A percentile compares a stretch with the other conserved stretches of the same genome.
Evolutionary conservation across 495 filamentous ascomycete genomes (phyloP).

Genomic region (Aspergillus steynii): DNA sequence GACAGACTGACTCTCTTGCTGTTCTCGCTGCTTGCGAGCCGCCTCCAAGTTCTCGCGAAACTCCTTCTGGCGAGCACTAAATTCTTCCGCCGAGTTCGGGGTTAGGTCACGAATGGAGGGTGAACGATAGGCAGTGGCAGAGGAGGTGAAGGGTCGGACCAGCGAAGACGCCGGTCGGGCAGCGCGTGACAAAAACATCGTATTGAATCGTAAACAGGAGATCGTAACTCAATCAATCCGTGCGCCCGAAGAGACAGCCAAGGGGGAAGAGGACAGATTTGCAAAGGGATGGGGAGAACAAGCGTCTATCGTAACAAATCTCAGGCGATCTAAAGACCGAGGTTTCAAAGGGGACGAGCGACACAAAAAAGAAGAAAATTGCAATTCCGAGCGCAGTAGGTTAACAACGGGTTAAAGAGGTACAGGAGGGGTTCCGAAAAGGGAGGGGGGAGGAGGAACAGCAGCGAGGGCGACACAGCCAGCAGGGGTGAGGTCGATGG

Average conservation of each 20-base stretch:
- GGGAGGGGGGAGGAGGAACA: constrained; percentile 17
- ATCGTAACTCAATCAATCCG: background rate
- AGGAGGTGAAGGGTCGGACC: constrained; percentile 62
- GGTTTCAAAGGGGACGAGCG: background rate
- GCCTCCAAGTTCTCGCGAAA: constrained; percentile 82
- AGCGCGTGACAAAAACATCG: constrained; percentile 52
- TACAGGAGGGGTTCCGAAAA: constrained; percentile 16
- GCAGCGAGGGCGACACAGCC: constrained; percentile 19
- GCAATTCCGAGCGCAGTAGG: constrained; percentile 1
- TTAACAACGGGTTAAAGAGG: constrained; percentile 4
- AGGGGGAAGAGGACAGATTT: constrained; percentile 9
- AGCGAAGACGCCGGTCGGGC: constrained; percentile 49
- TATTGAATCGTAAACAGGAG: constrained; percentile 15
- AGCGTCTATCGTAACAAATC: background rate
- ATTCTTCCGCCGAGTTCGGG: constrained; percentile 65
- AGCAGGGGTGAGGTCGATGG: constrained; percentile 15
- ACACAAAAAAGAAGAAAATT: background rate
- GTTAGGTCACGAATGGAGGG: constrained; percentile 88
- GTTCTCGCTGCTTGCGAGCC: constrained; percentile 70
- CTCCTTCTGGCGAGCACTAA: constrained; percentile 77
- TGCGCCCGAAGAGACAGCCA: constrained; percentile 9
- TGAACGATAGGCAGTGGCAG: constrained; percentile 53
- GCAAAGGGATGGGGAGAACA: background rate
- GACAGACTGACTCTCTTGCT: constrained; percentile 79
- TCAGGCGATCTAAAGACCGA: background rate